Evolutionary conservation across 441 rosid species (phyloP).

Genomic region (Biscutella laevigata): DNA sequence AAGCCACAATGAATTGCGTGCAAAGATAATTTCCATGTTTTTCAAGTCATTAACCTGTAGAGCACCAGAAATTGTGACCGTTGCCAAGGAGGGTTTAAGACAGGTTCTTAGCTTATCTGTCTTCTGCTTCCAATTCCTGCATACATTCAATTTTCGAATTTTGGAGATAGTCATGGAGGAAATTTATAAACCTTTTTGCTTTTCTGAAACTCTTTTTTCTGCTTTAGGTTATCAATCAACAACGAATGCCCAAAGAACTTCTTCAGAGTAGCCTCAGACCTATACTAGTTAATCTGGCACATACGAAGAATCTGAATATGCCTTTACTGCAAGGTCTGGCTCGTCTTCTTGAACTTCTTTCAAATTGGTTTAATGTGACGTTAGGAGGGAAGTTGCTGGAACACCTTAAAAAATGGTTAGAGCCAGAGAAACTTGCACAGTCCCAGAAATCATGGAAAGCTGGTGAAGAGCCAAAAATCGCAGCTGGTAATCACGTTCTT

Average conservation of each 20-base stretch:
- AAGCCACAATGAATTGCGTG: conserved; percentile 75
- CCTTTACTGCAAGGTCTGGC: conserved; percentile 98
- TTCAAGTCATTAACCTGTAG: conserved; percentile 93
- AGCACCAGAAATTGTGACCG: conserved; percentile 92
- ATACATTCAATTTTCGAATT: neutral
- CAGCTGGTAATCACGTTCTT: conserved; percentile 57
- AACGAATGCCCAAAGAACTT: conserved; percentile 98
- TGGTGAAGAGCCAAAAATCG: conserved; percentile 99
- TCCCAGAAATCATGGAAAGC: conserved; percentile 91
- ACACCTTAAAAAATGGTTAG: conserved; percentile 99
- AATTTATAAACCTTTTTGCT: neutral
- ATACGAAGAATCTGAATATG: conserved; percentile 97
- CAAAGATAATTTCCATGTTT: conserved; percentile 97
- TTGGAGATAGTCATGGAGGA: conserved; percentile 4
- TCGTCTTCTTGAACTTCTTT: conserved; percentile 92
- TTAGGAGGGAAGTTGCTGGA: conserved; percentile 95
- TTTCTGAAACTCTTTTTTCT: conserved; percentile 19
- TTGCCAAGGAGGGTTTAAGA: conserved; percentile 95
- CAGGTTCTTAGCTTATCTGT: conserved; percentile 53
- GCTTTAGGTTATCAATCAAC: conserved; percentile 85
- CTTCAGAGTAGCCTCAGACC: conserved; percentile 98
- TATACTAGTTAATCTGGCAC: conserved; percentile 89
- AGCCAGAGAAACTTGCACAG: conserved; percentile 96
- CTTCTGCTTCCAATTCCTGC: conserved; percentile 6
- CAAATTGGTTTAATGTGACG: conserved; percentile 98